Conservation (phyloP, 2,329 filamentous ascomycete species). For the Microcyclospora tardicrescens region DNA sequence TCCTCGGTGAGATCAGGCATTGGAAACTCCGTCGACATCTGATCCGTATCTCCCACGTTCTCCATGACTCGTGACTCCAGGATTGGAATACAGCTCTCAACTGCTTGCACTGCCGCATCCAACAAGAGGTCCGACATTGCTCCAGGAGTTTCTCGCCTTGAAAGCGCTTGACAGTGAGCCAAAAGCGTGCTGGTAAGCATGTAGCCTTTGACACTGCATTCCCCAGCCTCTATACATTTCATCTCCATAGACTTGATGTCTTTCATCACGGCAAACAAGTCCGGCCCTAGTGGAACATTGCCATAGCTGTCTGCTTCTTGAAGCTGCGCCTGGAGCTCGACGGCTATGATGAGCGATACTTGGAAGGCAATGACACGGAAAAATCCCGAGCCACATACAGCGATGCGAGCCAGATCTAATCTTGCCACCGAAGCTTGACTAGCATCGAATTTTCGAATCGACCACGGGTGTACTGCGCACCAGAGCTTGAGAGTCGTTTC, state of each 20-base stretch:
- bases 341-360: neutral
- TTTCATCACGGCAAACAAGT: neutral
- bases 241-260: neutral
- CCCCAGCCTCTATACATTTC: neutral
- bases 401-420: neutral
- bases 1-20: too few relatives aligned
- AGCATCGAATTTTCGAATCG: neutral
- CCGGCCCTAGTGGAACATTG: neutral
- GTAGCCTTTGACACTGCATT: neutral
- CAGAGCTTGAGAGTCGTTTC: slow-evolving; percentile 1
- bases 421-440: neutral
- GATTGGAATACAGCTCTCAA: neutral
- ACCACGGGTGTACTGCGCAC: neutral
- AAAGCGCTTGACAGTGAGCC: neutral
- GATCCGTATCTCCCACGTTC: too few relatives aligned
- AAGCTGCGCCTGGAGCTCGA: neutral
- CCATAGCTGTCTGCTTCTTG: neutral
- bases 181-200: neutral
- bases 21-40: too few relatives aligned
- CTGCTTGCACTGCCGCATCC: neutral
- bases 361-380: neutral
- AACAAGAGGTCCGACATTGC: neutral
- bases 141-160: neutral
- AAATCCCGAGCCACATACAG: neutral
- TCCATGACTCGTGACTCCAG: neutral